A percentile compares a stretch with the other conserved stretches of the same genome.
phyloP scores from a whole-genome alignment of 139 green algal genomes.

The Bryopsis sp. region DNA sequence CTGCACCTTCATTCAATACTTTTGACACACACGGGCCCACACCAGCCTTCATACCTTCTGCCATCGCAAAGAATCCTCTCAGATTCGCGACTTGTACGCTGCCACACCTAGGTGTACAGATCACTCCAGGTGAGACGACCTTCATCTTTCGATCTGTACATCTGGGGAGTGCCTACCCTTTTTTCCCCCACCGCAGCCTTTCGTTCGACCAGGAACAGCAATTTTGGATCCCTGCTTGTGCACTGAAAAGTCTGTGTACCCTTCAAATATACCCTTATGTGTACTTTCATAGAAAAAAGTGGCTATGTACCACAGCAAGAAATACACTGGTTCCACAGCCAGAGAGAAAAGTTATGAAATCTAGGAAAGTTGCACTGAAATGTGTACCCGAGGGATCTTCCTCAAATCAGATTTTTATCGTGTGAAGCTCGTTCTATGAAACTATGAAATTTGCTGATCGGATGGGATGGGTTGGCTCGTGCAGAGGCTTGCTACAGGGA shows the following conservation, averaged over 20 bases:
- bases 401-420: not conserved
- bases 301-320: not conserved
- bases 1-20: not conserved
- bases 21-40: not conserved
- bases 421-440: not conserved
- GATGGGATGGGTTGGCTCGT: no score
- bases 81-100: slow-evolving; percentile 18
- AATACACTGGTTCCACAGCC: not conserved
- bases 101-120: slow-evolving; percentile 23
- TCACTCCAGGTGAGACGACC: slow-evolving; percentile 23
- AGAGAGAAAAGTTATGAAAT: no score
- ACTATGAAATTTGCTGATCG: not conserved
- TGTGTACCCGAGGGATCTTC: not conserved
- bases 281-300: not conserved
- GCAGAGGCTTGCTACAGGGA: not conserved
- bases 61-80: not conserved
- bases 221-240: not conserved
- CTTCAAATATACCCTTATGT: not conserved
- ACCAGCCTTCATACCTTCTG: not conserved
- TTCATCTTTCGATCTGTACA: no score
- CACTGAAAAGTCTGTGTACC: not conserved
- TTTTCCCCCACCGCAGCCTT: not conserved
- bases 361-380: not conserved
- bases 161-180: slow-evolving; percentile 5
- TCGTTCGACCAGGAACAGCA: not conserved